Evolutionary conservation across 352 stramenopile species (phyloP).

Genomic region (Globisporangium sylvaticum): DNA sequence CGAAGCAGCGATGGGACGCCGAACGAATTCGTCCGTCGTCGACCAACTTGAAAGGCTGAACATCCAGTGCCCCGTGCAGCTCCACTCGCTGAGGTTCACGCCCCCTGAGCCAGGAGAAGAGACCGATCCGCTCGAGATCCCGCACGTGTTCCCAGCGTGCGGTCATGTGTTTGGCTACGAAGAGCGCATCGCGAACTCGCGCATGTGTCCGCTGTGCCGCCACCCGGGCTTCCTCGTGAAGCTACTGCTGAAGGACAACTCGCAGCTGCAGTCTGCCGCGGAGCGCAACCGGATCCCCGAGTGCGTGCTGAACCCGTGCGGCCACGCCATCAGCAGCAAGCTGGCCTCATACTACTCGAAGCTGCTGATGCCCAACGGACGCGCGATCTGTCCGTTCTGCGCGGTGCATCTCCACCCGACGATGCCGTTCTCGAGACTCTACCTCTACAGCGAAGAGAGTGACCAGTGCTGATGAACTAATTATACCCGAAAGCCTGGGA

Average conservation of each 20-base stretch:
- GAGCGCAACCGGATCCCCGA: constrained; percentile 63
- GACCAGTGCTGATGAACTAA: constrained; percentile 3
- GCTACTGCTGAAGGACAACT: constrained; percentile 72
- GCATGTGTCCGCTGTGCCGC: constrained; percentile 66
- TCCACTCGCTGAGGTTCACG: constrained; percentile 64
- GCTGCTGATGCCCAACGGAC: constrained; percentile 71
- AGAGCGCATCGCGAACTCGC: constrained; percentile 50
- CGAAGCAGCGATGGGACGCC: constrained; percentile 7
- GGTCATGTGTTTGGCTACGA: constrained; percentile 83
- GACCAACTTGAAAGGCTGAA: constrained; percentile 67
- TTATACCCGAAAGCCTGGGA: background rate
- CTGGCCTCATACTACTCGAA: constrained; percentile 56
- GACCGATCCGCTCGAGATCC: constrained; percentile 48
- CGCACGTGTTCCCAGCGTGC: constrained; percentile 72
- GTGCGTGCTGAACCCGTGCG: constrained; percentile 80
- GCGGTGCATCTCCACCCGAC: constrained; percentile 60
- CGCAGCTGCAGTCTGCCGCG: constrained; percentile 51
- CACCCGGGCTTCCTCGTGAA: constrained; percentile 59
- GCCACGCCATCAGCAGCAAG: constrained; percentile 68
- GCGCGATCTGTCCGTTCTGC: constrained; percentile 78
- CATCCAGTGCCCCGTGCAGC: constrained; percentile 73
- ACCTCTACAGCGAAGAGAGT: constrained; percentile 64
- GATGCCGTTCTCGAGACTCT: constrained; percentile 70
- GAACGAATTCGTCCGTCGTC: constrained; percentile 40
- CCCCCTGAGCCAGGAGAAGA: constrained; percentile 33